Base-by-base conservation (phyloP, 2,329 filamentous ascomycete genomes). In the Didymella arachidicola region DNA sequence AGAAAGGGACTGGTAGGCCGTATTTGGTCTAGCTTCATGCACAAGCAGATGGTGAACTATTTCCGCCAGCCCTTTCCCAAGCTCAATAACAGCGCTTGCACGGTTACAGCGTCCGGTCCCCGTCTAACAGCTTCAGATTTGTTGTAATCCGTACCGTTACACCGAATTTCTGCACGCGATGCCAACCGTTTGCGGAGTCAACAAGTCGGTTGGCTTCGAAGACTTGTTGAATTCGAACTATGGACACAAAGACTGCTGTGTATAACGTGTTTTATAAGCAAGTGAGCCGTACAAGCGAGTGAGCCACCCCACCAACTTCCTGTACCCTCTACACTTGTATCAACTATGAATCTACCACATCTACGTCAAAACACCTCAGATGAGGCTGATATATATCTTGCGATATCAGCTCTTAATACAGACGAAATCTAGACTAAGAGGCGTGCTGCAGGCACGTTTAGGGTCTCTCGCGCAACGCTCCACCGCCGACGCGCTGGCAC, bases 91-190 rank as follows among this genome's bases (percentile, higher is more conserved):
- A 30, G 26, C 19, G 7, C 25, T 25, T 39, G 36, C 36, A 39
- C 36, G 39, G 30, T 12, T 32, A 44, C 39, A 22, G 32, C 32
- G 34, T 39, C n/a, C 38, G 29, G 32, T 26, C 26, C 19, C n/a
- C n/a, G n/a, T n/a, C n/a, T n/a, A 18, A 25, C 47, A 12, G 39
- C 34, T 43, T 34, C 32, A 36, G 27, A 32, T 52, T 22, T 34
- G 42, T 12, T 39, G 16, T 39, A 12, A n/a, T 39, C n/a, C 36
- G 19, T n/a, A 39, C n/a, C n/a, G 25, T 51, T 50, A 18, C 22
- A 51, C 30, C 26, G 46, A 44, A 27, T 41, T 57, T 39, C 53
- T 50, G 53, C 41, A 43, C 44, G 53, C 34, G 41, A 47, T 54
- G 19, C 7, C 30, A 38, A 41, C 47, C 47, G 47, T 47, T 52